Evolutionary conservation across 78 protist species (phyloP).

Genomic region (Speleostelium caveatum): DNA sequence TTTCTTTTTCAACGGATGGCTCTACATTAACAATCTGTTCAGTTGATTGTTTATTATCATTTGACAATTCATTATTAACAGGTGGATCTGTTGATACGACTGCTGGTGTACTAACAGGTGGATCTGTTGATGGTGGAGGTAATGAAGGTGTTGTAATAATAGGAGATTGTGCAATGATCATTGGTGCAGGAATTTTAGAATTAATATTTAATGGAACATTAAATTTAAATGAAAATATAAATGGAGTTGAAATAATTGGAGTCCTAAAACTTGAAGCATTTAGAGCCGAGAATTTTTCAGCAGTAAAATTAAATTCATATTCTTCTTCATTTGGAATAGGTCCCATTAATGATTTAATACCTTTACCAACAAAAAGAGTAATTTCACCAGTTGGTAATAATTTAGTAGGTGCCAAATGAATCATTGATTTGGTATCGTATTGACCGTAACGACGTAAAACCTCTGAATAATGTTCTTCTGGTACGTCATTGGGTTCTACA

Average conservation of each 20-base stretch:
- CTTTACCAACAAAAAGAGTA: not conserved
- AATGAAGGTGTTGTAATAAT: no score
- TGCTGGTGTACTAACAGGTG: no score
- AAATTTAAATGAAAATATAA: no score
- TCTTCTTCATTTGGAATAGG: constrained; percentile 12
- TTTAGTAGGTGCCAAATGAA: constrained; percentile 23
- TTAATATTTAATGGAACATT: no score
- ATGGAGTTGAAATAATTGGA: no score
- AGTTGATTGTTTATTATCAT: not conserved
- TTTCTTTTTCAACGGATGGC: not conserved
- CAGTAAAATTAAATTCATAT: not conserved
- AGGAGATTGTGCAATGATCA: no score
- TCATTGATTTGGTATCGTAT: not conserved
- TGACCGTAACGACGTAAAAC: not conserved
- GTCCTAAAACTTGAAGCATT: no score
- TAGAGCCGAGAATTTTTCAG: constrained; percentile 8
- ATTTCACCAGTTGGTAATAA: constrained; percentile 22
- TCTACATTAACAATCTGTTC: not conserved
- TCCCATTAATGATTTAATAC: constrained; percentile 1
- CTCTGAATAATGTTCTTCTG: not conserved
- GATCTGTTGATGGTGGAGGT: no score
- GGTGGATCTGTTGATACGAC: not conserved
- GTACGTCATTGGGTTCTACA: not conserved
- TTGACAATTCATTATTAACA: not conserved
- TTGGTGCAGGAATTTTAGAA: no score